Conservation (phyloP, 1,139 yeast species). For the Lipomyces yarrowii region DNA sequence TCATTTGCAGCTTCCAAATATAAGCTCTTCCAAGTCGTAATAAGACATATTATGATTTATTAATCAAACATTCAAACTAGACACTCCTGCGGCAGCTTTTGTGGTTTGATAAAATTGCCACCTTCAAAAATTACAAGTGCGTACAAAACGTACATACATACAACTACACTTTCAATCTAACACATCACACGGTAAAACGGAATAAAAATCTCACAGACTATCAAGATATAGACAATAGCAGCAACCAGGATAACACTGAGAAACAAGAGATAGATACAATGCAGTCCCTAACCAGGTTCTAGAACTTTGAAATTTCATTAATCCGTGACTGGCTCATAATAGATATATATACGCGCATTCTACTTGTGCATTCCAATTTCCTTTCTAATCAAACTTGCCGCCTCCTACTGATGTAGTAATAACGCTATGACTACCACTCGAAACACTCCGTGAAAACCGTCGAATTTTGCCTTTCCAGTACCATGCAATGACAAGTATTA, state of each 20-base stretch:
- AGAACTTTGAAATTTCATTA: neutral
- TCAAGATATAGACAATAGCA: constrained; percentile 1
- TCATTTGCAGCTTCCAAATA: neutral
- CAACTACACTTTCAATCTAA: neutral
- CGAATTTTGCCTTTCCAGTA: constrained; percentile 28
- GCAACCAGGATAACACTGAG: neutral
- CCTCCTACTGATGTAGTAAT: constrained; percentile 11
- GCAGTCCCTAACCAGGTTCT: neutral
- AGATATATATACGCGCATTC: neutral
- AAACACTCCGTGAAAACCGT: constrained; percentile 17
- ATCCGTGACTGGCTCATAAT: neutral
- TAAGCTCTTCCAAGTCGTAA: too few species aligned
- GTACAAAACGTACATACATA: neutral
- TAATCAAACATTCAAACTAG: neutral
- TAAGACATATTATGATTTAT: too few species aligned
- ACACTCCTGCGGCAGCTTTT: neutral
- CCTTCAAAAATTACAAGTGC: neutral
- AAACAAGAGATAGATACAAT: neutral
- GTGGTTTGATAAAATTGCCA: neutral
- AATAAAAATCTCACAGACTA: neutral
- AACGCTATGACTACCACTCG: constrained; percentile 12
- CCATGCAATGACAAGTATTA: constrained; percentile 22
- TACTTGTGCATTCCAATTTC: neutral
- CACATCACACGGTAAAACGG: neutral
- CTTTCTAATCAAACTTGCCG: constrained; percentile 25